Base-by-base conservation (phyloP, 257 asterid species). In the Forsythia viridissima region DNA sequence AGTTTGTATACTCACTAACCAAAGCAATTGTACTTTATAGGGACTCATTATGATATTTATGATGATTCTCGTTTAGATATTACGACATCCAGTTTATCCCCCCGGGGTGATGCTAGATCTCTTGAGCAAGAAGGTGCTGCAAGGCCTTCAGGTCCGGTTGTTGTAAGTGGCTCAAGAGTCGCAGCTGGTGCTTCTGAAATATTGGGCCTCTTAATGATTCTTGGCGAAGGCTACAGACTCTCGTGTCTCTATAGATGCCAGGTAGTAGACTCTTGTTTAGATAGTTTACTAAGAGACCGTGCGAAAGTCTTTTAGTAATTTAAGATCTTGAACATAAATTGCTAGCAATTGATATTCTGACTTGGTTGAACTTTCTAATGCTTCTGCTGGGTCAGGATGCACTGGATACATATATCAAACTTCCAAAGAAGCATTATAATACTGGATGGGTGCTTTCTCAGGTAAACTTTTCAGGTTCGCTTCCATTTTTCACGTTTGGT, bases 401-500 rank as follows among this genome's bases (percentile, higher is more conserved):
- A n/a, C 79, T 94, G 77, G 95, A 89, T 83, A 72, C 83, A 73
- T 94, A 87, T 77, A 51, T 78, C 71, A 94, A 88, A 86, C 96
- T 94, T 72, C 91, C 99, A 0, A 93, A 84, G 75, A 94, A 93
- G 85, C 99, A 93, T 82, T 94, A 93, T 83, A 92, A 91, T 84
- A 93, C 98, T 0, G 98, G 96, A 86, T 93, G 99, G 98, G 98
- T 94, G 79, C 98, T 90, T 77, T 91, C 97, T 77, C 98, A 93
- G 94, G 96, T 92, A 84, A 69, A 21, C 52, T 78, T 80, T 82
- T 77, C 55, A 20, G 48, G 48, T 65, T 73, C 36, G 30, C 68
- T 48, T 70, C 41, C 30, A 10, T 67, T 59, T 30, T 52, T 72
- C n/a, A 21, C 20, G 30, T 67, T 30, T 63, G 41, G 42, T 7